Conservation (phyloP, 208 protist species). For the Trypanosoma brucei region DNA sequence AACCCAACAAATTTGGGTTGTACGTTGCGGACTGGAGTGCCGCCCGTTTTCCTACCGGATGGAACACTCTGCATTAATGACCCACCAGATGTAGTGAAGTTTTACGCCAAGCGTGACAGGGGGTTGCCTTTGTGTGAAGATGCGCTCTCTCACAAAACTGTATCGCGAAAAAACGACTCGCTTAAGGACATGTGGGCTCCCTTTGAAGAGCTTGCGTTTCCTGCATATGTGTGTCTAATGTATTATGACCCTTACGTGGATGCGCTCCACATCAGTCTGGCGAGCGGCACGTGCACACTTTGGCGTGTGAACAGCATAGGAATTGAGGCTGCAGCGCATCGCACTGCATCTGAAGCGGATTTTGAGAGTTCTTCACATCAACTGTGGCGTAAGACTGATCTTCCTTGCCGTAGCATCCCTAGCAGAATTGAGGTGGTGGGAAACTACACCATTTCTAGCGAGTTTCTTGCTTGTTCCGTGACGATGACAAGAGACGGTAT, state of each 20-base stretch:
- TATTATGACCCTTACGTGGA: constrained; percentile 10
- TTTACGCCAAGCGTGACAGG: constrained; percentile 5
- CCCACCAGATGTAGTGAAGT: constrained; percentile 1
- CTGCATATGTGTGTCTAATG: constrained; percentile 6
- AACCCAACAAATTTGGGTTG: constrained; percentile 14
- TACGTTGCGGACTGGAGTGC: not conserved
- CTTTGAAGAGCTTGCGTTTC: constrained; percentile 1
- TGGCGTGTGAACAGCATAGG: constrained; percentile 3
- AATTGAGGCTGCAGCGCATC: not conserved
- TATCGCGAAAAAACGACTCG: not conserved
- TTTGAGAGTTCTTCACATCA: constrained; percentile 1
- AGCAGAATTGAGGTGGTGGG: constrained; percentile 5
- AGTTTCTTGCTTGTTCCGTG: constrained; percentile 1
- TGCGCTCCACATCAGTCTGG: constrained; percentile 1
- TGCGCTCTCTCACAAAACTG: not conserved
- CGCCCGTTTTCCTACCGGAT: constrained; percentile 17
- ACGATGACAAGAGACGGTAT: constrained; percentile 4
- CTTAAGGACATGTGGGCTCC: not conserved
- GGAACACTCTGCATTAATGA: constrained; percentile 21
- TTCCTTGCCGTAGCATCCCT: not conserved
- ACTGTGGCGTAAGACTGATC: not conserved
- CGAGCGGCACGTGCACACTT: not conserved
- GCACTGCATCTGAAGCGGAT: constrained; percentile 1
- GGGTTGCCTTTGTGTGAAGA: not conserved
- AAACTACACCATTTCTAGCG: not conserved